Conservation (phyloP, 176 grass and related monocot genomes). For the Saccharum spontaneum region DNA sequence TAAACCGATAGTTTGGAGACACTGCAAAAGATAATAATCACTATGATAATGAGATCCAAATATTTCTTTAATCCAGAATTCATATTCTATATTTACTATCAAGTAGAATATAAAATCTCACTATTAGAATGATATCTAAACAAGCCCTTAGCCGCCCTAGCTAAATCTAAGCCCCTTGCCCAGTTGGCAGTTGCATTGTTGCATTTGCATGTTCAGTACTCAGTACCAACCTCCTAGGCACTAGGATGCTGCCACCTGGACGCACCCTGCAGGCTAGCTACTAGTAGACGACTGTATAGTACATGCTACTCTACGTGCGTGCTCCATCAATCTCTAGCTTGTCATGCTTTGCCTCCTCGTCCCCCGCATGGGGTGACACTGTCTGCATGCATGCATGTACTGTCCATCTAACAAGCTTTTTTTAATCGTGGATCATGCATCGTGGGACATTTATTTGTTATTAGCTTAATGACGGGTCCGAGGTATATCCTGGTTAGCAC, state of each 20-base stretch:
- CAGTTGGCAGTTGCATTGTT: background rate
- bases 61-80: too few species aligned
- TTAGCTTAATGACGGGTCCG: too few species aligned
- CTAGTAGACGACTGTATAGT: background rate
- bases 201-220: background rate
- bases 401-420: background rate
- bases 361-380: slow-evolving; percentile 7
- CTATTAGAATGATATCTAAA: too few species aligned
- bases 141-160: background rate
- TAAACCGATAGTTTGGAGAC: too few species aligned
- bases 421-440: too few species aligned
- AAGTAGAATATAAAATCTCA: too few species aligned
- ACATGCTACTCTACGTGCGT: background rate
- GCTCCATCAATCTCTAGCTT: background rate
- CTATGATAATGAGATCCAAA: too few species aligned
- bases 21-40: too few species aligned
- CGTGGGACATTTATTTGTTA: too few species aligned
- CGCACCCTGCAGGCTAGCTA: background rate
- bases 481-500: too few species aligned
- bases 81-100: too few species aligned
- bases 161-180: background rate
- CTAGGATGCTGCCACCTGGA: slow-evolving; percentile 38
- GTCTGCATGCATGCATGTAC: background rate
- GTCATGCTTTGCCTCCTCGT: slow-evolving; percentile 19
- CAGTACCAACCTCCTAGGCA: slow-evolving; percentile 7